phyloP scores from a whole-genome alignment of 306 rosid species.

The Senna siamea region DNA sequence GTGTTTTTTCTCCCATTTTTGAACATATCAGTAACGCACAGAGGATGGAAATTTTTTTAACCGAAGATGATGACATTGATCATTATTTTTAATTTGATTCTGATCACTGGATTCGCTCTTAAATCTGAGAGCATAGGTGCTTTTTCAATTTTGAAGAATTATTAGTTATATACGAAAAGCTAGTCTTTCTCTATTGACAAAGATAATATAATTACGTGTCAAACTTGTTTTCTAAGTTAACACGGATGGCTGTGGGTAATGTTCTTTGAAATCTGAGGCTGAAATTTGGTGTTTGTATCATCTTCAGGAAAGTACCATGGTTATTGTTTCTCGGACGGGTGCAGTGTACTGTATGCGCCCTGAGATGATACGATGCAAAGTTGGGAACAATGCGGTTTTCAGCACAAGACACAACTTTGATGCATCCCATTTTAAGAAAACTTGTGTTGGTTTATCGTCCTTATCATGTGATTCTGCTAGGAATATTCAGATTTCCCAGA shows the following conservation, averaged over 20 bases:
- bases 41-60: neutral
- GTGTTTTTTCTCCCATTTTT: neutral
- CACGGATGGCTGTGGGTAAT: neutral
- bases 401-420: constrained; percentile 42
- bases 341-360: constrained; percentile 36
- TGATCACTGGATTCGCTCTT: neutral
- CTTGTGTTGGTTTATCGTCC: constrained; percentile 47
- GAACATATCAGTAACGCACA: neutral
- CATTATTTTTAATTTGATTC: neutral
- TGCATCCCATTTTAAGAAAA: constrained; percentile 49
- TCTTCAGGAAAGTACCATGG: constrained; percentile 52
- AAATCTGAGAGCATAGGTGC: constrained; percentile 1
- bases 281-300: neutral
- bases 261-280: neutral
- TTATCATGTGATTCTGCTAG: constrained; percentile 43
- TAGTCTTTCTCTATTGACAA: neutral
- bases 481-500: constrained; percentile 44
- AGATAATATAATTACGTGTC: neutral
- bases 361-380: constrained; percentile 41
- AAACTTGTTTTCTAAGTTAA: neutral
- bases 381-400: constrained; percentile 33
- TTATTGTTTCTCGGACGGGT: constrained; percentile 50
- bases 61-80: neutral
- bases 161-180: neutral
- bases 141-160: neutral